A percentile compares a stretch with the other conserved stretches of the same genome.
phyloP scores from a whole-genome alignment of 208 protist species.

The Wallacemonas sp. region DNA sequence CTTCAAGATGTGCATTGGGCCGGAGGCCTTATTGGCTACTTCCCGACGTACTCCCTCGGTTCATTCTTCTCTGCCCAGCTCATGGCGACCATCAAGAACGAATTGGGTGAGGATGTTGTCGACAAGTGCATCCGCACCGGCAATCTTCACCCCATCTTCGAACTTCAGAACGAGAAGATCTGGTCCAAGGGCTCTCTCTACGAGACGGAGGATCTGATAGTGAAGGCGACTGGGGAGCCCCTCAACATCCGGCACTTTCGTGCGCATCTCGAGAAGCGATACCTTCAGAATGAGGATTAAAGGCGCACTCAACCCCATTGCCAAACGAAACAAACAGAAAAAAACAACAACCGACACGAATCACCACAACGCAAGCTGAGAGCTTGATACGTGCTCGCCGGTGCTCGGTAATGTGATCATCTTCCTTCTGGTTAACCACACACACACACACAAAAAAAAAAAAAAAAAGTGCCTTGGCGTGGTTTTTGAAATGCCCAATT shows the following conservation, averaged over 20 bases:
- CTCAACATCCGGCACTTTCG: slow-evolving; percentile 77
- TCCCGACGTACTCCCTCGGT: slow-evolving; percentile 83
- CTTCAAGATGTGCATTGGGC: slow-evolving; percentile 88
- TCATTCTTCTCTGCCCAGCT: slow-evolving; percentile 76
- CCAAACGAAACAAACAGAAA: too few species aligned
- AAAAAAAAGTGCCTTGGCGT: too few species aligned
- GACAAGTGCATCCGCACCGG: slow-evolving; percentile 42
- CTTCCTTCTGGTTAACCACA: too few species aligned
- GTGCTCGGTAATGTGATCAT: too few species aligned
- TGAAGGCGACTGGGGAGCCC: slow-evolving; percentile 61
- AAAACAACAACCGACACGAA: too few species aligned
- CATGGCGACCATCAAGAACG: slow-evolving; percentile 44
- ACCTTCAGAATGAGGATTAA: slow-evolving; percentile 32
- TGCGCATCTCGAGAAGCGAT: slow-evolving; percentile 63
- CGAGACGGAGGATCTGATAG: slow-evolving; percentile 64
- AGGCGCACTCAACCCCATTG: not conserved
- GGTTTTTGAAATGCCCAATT: too few species aligned
- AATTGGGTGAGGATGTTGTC: slow-evolving; percentile 39
- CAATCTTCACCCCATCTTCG: slow-evolving; percentile 49
- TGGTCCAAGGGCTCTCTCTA: slow-evolving; percentile 45
- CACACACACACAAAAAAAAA: too few species aligned
- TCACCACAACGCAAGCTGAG: too few species aligned
- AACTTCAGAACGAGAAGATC: slow-evolving; percentile 56
- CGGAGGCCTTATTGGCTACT: slow-evolving; percentile 71
- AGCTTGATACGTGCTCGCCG: too few species aligned